phyloP scores from a whole-genome alignment of 2,329 filamentous ascomycete species.

The Fusarium chlamydosporum region DNA sequence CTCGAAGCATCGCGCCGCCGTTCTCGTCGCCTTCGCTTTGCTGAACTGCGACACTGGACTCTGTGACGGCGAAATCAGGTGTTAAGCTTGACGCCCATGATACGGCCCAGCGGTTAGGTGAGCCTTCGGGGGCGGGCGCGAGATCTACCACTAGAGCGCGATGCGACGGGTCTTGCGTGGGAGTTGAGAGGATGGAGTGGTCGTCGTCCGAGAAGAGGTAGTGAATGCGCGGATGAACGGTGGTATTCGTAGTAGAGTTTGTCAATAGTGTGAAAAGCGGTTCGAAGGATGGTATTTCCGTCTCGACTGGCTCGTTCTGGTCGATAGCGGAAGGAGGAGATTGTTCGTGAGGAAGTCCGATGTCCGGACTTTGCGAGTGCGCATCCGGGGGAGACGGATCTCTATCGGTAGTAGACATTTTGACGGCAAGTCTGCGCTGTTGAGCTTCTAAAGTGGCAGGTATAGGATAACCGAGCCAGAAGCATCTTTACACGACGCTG shows the following conservation, averaged over 20 bases:
- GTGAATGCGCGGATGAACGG: constrained; percentile 87
- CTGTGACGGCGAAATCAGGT: constrained; percentile 76
- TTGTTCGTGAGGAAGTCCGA: constrained; percentile 33
- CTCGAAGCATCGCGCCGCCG: constrained; percentile 52
- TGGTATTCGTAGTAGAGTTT: constrained; percentile 78
- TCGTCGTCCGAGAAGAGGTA: constrained; percentile 97
- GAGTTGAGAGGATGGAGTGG: constrained; percentile 79
- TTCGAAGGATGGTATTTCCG: constrained; percentile 67
- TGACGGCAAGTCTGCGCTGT: constrained; percentile 12
- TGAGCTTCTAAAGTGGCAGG: constrained; percentile 24
- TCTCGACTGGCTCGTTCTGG: constrained; percentile 32
- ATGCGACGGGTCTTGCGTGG: constrained; percentile 57
- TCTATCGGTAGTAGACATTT: constrained; percentile 48
- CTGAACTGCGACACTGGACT: constrained; percentile 60
- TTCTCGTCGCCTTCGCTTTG: constrained; percentile 56
- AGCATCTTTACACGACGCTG: constrained; percentile 41
- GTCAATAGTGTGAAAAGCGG: constrained; percentile 90
- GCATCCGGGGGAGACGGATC: constrained; percentile 44
- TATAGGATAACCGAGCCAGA: constrained; percentile 36
- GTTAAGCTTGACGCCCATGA: constrained; percentile 79
- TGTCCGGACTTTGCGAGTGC: constrained; percentile 25
- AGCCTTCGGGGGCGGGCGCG: constrained; percentile 54
- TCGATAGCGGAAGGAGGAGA: constrained; percentile 20
- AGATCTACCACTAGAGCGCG: constrained; percentile 71
- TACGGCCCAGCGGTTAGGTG: constrained; percentile 66